Base-by-base conservation (phyloP, 1,284 basidiomycete genomes). In the Tilletia walkeri region DNA sequence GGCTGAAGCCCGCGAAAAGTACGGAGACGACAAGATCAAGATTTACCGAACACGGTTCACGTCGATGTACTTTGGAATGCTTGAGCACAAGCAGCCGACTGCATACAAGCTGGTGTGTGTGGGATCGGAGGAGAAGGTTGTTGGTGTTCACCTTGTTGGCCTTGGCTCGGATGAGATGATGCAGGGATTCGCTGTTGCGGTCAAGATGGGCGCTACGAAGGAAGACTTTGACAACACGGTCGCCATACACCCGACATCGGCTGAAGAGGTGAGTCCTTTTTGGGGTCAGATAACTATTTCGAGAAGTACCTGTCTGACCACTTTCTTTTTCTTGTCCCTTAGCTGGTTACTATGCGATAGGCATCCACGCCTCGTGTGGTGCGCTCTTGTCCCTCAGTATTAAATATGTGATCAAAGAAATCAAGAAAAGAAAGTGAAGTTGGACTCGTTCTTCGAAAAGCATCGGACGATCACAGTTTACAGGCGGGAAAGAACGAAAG, bases 111-210 rank as follows among this genome's bases (percentile, higher is more conserved):
- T 99, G 61, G 87, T 99, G 77, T 89, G 89, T 72, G 89, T 88
- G 1, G 94, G 94, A 0, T 88, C 89, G 9, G 94, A 97, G 77
- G 94, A 99, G 84, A 92, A 91, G 80, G 91, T 99, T 49, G 92
- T 99, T 20, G 95, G 95, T 20, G 86, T 98, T 67, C 96, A 99
- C 85, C 90, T 97, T 76, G 90, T 98, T 73, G 95, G 95, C 4
- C 80, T 89, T 76, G 82, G 82, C 16, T 91, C 89, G 74, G 95
- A 98, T 82, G 95, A 98, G 85, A 89, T 92, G 77, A 86, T 95
- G 85, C 95, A 98, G 87, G 94, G 94, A 73, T 95, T 98, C 83
- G 92, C 87, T 1, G 93, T 97, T 20, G 95, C 95, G 12, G 87
- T 99, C 79, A 97, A 97, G 88, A 94, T 97, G 94, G 92, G 93